A percentile compares a stretch with the other conserved stretches of the same genome.
Evolutionary conservation across 75 land plant species (phyloP).

Genomic region (Selaginella tamariscina): DNA sequence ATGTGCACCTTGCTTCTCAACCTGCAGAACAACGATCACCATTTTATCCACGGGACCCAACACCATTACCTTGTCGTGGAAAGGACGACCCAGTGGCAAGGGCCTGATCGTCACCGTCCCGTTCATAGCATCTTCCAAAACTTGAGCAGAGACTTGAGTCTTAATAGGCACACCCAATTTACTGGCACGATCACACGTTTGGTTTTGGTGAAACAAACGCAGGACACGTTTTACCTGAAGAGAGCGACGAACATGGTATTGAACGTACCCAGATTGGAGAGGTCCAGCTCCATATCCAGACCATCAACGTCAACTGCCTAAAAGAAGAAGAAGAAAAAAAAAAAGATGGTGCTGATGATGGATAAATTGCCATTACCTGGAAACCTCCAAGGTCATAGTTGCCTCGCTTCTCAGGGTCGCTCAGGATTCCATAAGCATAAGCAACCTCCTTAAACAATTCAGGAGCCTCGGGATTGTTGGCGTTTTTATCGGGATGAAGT

Average conservation of each 20-base stretch:
- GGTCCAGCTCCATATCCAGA: constrained; percentile 95
- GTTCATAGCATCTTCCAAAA: constrained; percentile 79
- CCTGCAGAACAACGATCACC: constrained; percentile 26
- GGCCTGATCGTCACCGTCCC: constrained; percentile 45
- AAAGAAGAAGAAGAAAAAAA: not conserved
- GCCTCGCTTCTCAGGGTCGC: constrained; percentile 66
- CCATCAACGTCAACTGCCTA: constrained; percentile 82
- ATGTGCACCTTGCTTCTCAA: constrained; percentile 76
- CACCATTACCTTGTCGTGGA: constrained; percentile 38
- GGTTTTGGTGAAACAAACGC: too few relatives aligned
- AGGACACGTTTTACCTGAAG: constrained; percentile 83
- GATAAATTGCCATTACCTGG: constrained; percentile 33
- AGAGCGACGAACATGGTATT: constrained; percentile 97
- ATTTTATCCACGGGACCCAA: not conserved
- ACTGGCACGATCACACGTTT: too few relatives aligned
- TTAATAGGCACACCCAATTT: constrained; percentile 88
- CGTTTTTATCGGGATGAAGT: constrained; percentile 88
- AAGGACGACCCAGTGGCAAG: constrained; percentile 42
- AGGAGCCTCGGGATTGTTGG: constrained; percentile 64
- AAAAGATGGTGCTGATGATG: not conserved
- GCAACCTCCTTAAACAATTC: constrained; percentile 79
- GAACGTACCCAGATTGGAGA: constrained; percentile 89
- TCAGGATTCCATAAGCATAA: constrained; percentile 60
- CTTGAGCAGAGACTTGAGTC: constrained; percentile 60
- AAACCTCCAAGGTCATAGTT: constrained; percentile 78